Evolutionary conservation across 2,329 filamentous ascomycete species (phyloP).

Genomic region (Proliferodiscus dingleyae): DNA sequence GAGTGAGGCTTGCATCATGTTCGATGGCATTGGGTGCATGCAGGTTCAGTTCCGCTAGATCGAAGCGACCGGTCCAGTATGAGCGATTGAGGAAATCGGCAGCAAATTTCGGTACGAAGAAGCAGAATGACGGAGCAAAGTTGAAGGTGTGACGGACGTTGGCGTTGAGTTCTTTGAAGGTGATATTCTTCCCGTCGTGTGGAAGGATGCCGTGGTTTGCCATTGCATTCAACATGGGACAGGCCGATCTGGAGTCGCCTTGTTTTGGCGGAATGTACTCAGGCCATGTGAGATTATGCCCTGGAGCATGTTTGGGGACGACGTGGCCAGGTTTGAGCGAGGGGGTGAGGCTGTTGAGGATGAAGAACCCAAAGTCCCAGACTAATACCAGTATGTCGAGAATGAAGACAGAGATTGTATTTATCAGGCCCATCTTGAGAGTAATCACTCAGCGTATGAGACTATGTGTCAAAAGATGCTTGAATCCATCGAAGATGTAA

Average conservation of each 20-base stretch:
- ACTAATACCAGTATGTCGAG: constrained; percentile 34
- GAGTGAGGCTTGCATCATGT: constrained; percentile 20
- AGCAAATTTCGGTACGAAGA: constrained; percentile 19
- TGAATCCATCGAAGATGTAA: too few species aligned
- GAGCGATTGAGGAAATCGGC: constrained; percentile 22
- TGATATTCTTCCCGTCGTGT: constrained; percentile 34
- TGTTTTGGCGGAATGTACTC: constrained; percentile 34
- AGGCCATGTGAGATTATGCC: constrained; percentile 34
- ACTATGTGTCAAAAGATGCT: too few species aligned
- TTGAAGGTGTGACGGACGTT: constrained; percentile 10
- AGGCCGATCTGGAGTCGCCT: constrained; percentile 33
- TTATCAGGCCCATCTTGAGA: too few species aligned
- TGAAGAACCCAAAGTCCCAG: constrained; percentile 36
- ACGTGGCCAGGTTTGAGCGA: constrained; percentile 34
- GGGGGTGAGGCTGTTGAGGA: constrained; percentile 35
- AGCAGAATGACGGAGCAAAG: constrained; percentile 19
- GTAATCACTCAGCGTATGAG: too few species aligned
- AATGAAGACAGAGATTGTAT: too few species aligned
- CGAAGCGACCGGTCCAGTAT: constrained; percentile 15
- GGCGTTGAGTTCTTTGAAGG: constrained; percentile 21
- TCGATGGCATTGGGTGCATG: constrained; percentile 13
- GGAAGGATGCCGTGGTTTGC: constrained; percentile 40
- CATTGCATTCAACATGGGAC: constrained; percentile 39
- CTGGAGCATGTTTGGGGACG: constrained; percentile 32
- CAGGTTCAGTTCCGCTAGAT: constrained; percentile 13